Evolutionary conservation across 2,329 filamentous ascomycete species (phyloP).

Genomic region (Ascochyta viciae-villosae): DNA sequence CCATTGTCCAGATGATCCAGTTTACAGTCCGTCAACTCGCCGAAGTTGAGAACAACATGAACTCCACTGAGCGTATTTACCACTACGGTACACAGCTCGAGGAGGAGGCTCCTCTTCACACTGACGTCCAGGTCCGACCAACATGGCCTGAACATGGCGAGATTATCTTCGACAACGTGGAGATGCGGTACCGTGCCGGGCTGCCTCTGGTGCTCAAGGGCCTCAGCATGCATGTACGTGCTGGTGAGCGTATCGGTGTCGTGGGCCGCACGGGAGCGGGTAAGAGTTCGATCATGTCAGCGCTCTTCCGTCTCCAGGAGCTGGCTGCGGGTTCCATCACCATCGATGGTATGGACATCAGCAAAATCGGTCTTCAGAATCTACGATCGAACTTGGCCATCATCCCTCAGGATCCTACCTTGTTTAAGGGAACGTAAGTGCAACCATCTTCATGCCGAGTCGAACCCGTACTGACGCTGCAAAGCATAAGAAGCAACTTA

Average conservation of each 20-base stretch:
- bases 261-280: slow-evolving; percentile 83
- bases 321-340: slow-evolving; percentile 56
- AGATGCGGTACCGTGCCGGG: slow-evolving; percentile 60
- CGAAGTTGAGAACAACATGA: slow-evolving; percentile 98
- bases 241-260: slow-evolving; percentile 81
- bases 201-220: slow-evolving; percentile 58
- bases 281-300: slow-evolving; percentile 84
- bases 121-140: slow-evolving; percentile 67
- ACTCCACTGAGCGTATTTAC: slow-evolving; percentile 87
- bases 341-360: slow-evolving; percentile 65
- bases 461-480: too few relatives aligned
- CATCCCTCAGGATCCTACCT: slow-evolving; percentile 83
- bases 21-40: slow-evolving; percentile 93
- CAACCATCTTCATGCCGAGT: neutral
- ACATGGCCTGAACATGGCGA: slow-evolving; percentile 88
- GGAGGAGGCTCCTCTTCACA: slow-evolving; percentile 85
- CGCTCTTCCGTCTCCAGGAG: slow-evolving; percentile 74
- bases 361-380: slow-evolving; percentile 76
- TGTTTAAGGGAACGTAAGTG: slow-evolving; percentile 73
- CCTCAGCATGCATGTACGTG: slow-evolving; percentile 70
- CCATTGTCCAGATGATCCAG: slow-evolving; percentile 94
- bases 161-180: slow-evolving; percentile 58
- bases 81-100: slow-evolving; percentile 89
- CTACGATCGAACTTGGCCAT: slow-evolving; percentile 79
- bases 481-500: slow-evolving; percentile 72